Conservation (phyloP, 768 basidiomycete genomes). For the Trametes sanguinea region DNA sequence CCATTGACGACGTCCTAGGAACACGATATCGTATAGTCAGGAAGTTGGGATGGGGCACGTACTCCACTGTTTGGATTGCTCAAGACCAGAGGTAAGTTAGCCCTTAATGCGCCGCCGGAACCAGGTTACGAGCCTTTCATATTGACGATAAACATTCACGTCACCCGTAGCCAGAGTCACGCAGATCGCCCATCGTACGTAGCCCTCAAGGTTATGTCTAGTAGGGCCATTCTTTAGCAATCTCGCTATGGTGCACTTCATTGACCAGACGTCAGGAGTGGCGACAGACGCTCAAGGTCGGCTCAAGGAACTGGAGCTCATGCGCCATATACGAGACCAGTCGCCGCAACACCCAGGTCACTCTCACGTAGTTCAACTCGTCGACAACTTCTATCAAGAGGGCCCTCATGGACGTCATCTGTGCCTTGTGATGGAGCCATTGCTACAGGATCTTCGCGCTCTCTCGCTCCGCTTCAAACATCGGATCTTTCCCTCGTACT, state of each 20-base stretch:
- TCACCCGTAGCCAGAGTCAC: neutral
- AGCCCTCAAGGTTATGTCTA: neutral
- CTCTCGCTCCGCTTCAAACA: neutral
- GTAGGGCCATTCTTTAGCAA: neutral
- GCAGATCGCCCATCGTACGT: neutral
- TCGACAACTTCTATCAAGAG: neutral
- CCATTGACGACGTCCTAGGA: slow-evolving; percentile 46
- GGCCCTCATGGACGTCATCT: neutral
- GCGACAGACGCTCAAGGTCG: neutral
- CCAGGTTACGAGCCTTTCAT: too few relatives aligned
- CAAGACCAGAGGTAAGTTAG: slow-evolving; percentile 26
- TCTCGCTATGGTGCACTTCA: neutral
- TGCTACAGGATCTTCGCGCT: slow-evolving; percentile 8
- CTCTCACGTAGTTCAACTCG: slow-evolving; percentile 4
- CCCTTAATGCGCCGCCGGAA: neutral
- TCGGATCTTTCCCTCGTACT: neutral
- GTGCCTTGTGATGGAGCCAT: slow-evolving; percentile 12
- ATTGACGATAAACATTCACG: too few relatives aligned
- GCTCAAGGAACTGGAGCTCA: neutral
- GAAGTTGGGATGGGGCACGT: slow-evolving; percentile 57
- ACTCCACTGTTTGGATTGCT: slow-evolving; percentile 50
- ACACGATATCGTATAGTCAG: slow-evolving; percentile 50
- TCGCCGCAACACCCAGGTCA: neutral
- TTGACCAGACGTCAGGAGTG: neutral
- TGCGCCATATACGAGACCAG: neutral